phyloP scores from a whole-genome alignment of 2,329 filamentous ascomycete species.

The Alternaria conjuncta region DNA sequence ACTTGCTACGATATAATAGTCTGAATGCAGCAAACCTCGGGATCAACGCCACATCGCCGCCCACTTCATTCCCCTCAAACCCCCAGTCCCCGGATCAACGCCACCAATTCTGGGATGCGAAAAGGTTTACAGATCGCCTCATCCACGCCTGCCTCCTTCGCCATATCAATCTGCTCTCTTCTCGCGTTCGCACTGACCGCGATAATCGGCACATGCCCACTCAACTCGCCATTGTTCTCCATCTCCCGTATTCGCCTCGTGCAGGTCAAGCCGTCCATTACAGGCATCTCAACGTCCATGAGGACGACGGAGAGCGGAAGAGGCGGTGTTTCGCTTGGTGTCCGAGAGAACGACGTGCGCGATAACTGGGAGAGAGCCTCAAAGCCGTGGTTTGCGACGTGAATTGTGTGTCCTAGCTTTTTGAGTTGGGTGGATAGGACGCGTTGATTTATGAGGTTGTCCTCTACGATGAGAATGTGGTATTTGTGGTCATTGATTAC shows the following conservation, averaged over 20 bases:
- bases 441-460: conserved; percentile 43
- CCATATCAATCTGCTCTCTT: conserved; percentile 29
- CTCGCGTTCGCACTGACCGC: conserved; percentile 41
- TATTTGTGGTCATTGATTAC: neutral
- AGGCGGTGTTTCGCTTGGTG: neutral
- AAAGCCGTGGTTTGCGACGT: conserved; percentile 36
- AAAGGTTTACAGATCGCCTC: conserved; percentile 79
- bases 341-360: conserved; percentile 3
- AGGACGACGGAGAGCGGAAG: conserved; percentile 10
- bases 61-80: neutral
- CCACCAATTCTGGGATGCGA: conserved; percentile 21
- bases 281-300: conserved; percentile 43
- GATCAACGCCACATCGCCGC: neutral
- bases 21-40: neutral
- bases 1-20: neutral
- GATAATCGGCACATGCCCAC: conserved; percentile 30
- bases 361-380: conserved; percentile 32
- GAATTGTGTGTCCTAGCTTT: conserved; percentile 28
- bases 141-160: conserved; percentile 34
- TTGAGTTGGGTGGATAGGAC: conserved; percentile 34
- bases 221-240: conserved; percentile 15
- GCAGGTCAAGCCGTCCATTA: conserved; percentile 37
- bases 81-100: neutral
- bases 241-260: conserved; percentile 26
- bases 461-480: conserved; percentile 36